Percentiles rank a stretch among this genome's conserved stretches.
These are phyloP conservation scores for Termitomyces sp. DNA, from an alignment of 768 basidiomycete species.

Conservation along the genomic window DNA sequence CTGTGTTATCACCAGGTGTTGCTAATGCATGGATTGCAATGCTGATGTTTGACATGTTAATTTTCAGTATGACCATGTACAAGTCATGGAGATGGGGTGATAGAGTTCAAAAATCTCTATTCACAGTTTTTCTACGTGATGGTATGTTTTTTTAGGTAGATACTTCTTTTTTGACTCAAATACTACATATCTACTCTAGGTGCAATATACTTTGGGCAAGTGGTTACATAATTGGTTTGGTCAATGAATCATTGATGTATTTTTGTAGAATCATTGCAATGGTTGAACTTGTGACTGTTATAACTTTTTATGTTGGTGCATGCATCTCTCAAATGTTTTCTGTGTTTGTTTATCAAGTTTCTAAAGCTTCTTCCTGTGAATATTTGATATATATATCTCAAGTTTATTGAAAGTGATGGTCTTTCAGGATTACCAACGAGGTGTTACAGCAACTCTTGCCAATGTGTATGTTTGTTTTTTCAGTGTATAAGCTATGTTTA, in stretches of 20 bases:
- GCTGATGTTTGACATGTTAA: not conserved
- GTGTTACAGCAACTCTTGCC: not conserved
- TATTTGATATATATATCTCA: not conserved
- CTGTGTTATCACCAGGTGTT: conserved; percentile 13
- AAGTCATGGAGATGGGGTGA: conserved; percentile 23
- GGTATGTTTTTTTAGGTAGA: not conserved
- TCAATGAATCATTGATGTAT: not conserved
- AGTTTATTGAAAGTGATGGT: not conserved
- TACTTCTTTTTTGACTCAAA: not conserved
- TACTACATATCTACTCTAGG: not conserved
- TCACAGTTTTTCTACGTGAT: not conserved
- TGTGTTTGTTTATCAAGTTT: not conserved
- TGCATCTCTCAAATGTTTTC: not conserved
- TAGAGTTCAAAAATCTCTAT: not conserved
- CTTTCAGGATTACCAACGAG: not conserved
- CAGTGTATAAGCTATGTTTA: not conserved
- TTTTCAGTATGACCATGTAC: conserved; percentile 33
- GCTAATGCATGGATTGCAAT: not conserved
- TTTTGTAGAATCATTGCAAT: not conserved
- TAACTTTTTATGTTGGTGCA: not conserved
- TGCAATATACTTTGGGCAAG: not conserved
- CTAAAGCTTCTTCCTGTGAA: not conserved
- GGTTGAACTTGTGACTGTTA: not conserved
- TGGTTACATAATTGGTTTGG: not conserved
- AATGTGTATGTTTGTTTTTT: not conserved